Evolutionary conservation across 257 asterid species (phyloP).

Genomic region (Fraxinus cuspidata): DNA sequence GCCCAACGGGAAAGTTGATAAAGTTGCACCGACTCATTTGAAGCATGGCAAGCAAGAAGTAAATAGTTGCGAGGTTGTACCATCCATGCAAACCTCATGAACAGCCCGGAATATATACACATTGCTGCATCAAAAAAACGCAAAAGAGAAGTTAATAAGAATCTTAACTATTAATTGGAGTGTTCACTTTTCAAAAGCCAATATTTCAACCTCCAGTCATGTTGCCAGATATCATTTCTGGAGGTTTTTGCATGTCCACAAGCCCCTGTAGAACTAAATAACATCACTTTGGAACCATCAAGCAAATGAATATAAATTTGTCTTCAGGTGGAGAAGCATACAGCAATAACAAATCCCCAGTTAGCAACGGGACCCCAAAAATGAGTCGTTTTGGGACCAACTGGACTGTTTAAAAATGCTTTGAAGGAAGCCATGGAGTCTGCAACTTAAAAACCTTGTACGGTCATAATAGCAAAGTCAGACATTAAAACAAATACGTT

Average conservation of each 20-base stretch:
- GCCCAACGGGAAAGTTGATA: conserved; percentile 93
- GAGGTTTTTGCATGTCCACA: conserved; percentile 89
- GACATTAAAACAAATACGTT: neutral
- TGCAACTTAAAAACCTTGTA: neutral
- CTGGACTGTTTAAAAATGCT: conserved; percentile 63
- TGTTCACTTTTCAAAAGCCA: neutral
- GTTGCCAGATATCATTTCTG: conserved; percentile 92
- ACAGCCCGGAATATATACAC: conserved; percentile 87
- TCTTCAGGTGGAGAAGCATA: conserved; percentile 30
- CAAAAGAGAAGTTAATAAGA: conserved; percentile 19
- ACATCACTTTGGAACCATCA: conserved; percentile 6
- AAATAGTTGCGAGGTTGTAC: conserved; percentile 93
- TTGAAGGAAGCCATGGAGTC: conserved; percentile 58
- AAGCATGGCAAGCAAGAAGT: conserved; percentile 86
- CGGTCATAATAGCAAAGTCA: neutral
- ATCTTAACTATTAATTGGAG: neutral
- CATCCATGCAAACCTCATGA: conserved; percentile 99
- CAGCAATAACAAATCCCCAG: conserved; percentile 72
- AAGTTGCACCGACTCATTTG: conserved; percentile 85
- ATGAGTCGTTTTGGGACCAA: conserved; percentile 71
- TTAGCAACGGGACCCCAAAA: conserved; percentile 71
- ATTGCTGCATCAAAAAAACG: conserved; percentile 52
- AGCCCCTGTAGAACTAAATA: conserved; percentile 56
- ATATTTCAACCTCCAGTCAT: conserved; percentile 73
- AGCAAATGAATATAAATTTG: neutral